These are phyloP conservation scores for Coemansia umbellata DNA, from an alignment of 192 early-diverging fungal species.

Conservation along the genomic window DNA sequence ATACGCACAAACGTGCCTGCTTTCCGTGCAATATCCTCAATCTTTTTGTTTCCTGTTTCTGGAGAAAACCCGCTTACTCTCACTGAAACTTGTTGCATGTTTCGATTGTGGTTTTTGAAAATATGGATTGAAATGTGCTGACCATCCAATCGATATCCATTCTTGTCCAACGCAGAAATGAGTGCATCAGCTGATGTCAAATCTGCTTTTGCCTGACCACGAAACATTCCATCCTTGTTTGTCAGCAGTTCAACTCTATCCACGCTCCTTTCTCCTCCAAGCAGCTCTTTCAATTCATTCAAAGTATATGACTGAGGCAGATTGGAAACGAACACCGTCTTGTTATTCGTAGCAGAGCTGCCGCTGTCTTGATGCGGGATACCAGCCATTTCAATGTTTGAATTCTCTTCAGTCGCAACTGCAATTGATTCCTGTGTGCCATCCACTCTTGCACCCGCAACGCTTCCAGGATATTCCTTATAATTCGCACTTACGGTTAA, in stretches of 20 bases:
- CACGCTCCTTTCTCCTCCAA: conserved; percentile 13
- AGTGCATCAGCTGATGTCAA: conserved; percentile 13
- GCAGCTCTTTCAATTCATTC: conserved; percentile 1
- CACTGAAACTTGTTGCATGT: conserved; percentile 9
- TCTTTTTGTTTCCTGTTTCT: conserved; percentile 32
- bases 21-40: conserved; percentile 22
- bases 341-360: background rate
- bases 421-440: too few species aligned
- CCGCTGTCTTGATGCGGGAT: too few species aligned
- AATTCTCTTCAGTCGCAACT: too few species aligned
- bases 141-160: conserved; percentile 14
- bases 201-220: conserved; percentile 25
- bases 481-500: too few species aligned
- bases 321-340: conserved; percentile 22
- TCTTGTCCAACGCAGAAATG: conserved; percentile 36
- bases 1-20: conserved; percentile 24
- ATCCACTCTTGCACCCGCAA: too few species aligned
- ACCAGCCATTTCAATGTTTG: too few species aligned
- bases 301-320: conserved; percentile 13
- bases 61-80: conserved; percentile 32
- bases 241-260: conserved; percentile 7
- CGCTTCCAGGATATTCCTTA: too few species aligned
- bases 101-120: conserved; percentile 12
- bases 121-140: conserved; percentile 30
- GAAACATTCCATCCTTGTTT: conserved; percentile 21